Conservation (phyloP, 768 basidiomycete genomes). For the Dioszegia hungarica region DNA sequence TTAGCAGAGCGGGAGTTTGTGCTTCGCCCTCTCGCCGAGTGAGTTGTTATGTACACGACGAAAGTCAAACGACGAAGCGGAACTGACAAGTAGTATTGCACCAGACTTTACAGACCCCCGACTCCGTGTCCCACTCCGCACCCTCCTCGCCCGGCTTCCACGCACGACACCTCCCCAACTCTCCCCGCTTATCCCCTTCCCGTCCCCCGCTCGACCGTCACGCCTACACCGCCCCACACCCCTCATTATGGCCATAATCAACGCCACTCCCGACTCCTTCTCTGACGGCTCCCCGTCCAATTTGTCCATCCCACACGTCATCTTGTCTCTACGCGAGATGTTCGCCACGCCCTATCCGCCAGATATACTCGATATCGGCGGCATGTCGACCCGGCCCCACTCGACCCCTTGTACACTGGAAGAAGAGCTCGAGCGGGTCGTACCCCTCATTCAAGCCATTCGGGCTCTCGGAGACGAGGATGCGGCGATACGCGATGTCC, state of each 20-base stretch:
- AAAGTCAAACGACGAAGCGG: not conserved
- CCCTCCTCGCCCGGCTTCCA: conserved; percentile 48
- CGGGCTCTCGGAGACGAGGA: conserved; percentile 38
- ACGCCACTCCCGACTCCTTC: conserved; percentile 92
- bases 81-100: conserved; percentile 60
- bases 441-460: conserved; percentile 64
- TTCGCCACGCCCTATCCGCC: conserved; percentile 50
- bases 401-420: conserved; percentile 54
- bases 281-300: conserved; percentile 74
- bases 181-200: conserved; percentile 41
- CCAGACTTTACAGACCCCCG: conserved; percentile 68
- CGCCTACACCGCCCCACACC: conserved; percentile 45
- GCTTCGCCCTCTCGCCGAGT: conserved; percentile 82
- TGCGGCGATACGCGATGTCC: conserved; percentile 44
- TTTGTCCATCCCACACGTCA: conserved; percentile 39
- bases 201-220: conserved; percentile 18
- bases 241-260: conserved; percentile 84
- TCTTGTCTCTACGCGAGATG: conserved; percentile 1
- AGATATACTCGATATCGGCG: conserved; percentile 84
- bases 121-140: conserved; percentile 53
- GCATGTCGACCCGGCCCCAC: conserved; percentile 84
- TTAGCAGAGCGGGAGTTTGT: conserved; percentile 87
- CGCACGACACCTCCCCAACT: conserved; percentile 12
- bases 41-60: conserved; percentile 48
- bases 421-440: conserved; percentile 69